A percentile compares a stretch with the other conserved stretches of the same genome.
Evolutionary conservation across 139 green algal species (phyloP).

Genomic region (Yamagishiella unicocca): DNA sequence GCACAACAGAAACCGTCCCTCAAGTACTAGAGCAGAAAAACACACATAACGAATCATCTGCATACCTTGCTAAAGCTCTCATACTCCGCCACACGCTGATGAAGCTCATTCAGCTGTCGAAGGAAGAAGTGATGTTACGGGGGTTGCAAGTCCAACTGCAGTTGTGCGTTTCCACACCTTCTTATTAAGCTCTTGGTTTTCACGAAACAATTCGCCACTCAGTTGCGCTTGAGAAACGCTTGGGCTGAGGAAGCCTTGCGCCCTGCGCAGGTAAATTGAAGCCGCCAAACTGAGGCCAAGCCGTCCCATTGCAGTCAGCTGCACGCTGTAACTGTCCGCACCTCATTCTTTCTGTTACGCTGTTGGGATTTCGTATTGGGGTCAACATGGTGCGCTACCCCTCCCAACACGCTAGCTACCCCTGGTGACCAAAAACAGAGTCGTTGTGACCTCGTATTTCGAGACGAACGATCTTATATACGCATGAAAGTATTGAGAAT

Average conservation of each 20-base stretch:
- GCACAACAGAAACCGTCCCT: background rate
- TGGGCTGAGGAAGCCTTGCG: constrained; percentile 43
- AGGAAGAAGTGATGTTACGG: background rate
- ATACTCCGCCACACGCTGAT: constrained; percentile 39
- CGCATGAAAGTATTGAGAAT: too few relatives aligned
- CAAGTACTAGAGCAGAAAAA: background rate
- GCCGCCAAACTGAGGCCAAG: background rate
- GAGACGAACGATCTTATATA: too few relatives aligned
- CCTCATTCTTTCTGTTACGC: constrained; percentile 51
- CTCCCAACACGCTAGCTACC: too few relatives aligned
- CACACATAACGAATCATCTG: background rate
- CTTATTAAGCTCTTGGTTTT: constrained; percentile 46
- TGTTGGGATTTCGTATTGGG: constrained; percentile 20
- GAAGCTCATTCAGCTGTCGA: constrained; percentile 35
- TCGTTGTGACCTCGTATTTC: too few relatives aligned
- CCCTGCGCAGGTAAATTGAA: constrained; percentile 4
- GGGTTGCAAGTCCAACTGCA: background rate
- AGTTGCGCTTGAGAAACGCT: constrained; percentile 16
- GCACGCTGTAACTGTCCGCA: background rate
- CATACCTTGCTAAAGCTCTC: constrained; percentile 39
- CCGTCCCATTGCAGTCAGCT: too few relatives aligned
- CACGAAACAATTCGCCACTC: constrained; percentile 23
- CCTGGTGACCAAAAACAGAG: too few relatives aligned
- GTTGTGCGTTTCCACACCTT: background rate
- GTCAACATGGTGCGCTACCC: background rate